Base-by-base conservation (phyloP, 306 rosid species). In the Gynostemma pentaphyllum region DNA sequence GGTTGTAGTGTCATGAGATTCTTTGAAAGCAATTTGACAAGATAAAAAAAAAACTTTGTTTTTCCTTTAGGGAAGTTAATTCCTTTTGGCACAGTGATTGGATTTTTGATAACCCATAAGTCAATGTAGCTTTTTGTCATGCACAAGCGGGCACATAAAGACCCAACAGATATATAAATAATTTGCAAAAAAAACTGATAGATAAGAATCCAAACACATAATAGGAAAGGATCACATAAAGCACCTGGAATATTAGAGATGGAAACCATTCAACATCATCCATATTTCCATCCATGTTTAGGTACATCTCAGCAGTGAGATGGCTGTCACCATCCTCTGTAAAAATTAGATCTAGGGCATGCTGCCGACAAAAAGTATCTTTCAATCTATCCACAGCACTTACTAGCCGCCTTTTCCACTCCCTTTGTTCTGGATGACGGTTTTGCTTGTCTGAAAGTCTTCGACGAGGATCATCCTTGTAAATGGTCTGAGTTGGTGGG, bases 341-440 rank as follows among this genome's bases (percentile, higher is more conserved):
- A 74, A 94, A 94, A 76, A 94, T 84, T 48, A 89, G 91, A 76
- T 89, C 94, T 62, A 94, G 74, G 47, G 90, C 99, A 80, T 94
- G 99, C 67, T 86, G 95, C 45, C 86, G 94, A 69, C 99, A 89
- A 78, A 94, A 94, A 64, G 91, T 81, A 67, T 94, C 89, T 75
- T 94, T 94, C 78, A 94, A 80, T 68, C 89, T 82, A 72, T 94
- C 99, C 51, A 86, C 89, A 4, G 97, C 84, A 78, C 86, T 68
- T 46, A 48, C 94, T 45, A 94, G 95, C 64, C 97, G 82, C 73
- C 84, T 88, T 82, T 76, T 88, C 99, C 99, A 94, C 74, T 88
- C 99, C 78, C 99, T 83, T 77, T 88, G 99, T 79, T 88, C 99
- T 68, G 97, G 97, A 75, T 94, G 95, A 50, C 97, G 99, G 64